A percentile compares a stretch with the other conserved stretches of the same genome.
Evolutionary conservation across 176 grass and related monocot genomes (phyloP).

Genomic region (Phoenix dactylifera): DNA sequence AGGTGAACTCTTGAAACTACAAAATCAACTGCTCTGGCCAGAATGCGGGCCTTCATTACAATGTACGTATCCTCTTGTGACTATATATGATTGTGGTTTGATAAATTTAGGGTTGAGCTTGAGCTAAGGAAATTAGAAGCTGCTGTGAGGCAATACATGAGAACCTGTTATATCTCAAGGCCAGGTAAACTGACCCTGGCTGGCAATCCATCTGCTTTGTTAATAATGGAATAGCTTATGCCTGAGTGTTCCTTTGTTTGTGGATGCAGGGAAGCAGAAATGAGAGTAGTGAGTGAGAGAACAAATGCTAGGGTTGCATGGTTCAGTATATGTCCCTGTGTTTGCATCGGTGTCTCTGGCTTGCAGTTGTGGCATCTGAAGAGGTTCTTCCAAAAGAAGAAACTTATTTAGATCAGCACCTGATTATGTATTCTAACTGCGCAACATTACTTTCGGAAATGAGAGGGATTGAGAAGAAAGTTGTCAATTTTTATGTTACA

Average conservation of each 20-base stretch:
- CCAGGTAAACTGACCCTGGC: slow-evolving; percentile 27
- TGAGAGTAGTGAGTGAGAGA: slow-evolving; percentile 52
- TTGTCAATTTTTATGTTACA: too few relatives aligned
- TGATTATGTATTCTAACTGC: background rate
- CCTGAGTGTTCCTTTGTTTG: slow-evolving; percentile 5
- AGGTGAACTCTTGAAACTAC: slow-evolving; percentile 23
- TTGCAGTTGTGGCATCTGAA: slow-evolving; percentile 81
- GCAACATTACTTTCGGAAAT: background rate
- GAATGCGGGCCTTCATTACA: too few relatives aligned
- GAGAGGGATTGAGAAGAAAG: too few relatives aligned
- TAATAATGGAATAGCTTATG: too few relatives aligned
- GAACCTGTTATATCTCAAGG: slow-evolving; percentile 67
- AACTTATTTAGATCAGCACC: slow-evolving; percentile 52
- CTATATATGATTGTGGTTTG: slow-evolving; percentile 1
- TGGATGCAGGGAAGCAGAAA: slow-evolving; percentile 64
- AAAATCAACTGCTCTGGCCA: too few relatives aligned
- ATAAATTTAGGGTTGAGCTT: slow-evolving; percentile 59
- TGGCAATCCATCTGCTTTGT: too few relatives aligned
- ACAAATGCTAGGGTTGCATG: slow-evolving; percentile 78
- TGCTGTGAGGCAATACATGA: slow-evolving; percentile 70
- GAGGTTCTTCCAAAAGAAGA: slow-evolving; percentile 81
- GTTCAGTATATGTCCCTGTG: slow-evolving; percentile 69
- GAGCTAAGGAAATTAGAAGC: slow-evolving; percentile 67
- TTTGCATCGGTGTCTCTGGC: slow-evolving; percentile 56
- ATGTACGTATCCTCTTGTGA: background rate